Evolutionary conservation across 2,329 filamentous ascomycete genomes (phyloP), one percentile per base, ranked within the genome.

Genomic region (Fusarium caatingaense): DNA sequence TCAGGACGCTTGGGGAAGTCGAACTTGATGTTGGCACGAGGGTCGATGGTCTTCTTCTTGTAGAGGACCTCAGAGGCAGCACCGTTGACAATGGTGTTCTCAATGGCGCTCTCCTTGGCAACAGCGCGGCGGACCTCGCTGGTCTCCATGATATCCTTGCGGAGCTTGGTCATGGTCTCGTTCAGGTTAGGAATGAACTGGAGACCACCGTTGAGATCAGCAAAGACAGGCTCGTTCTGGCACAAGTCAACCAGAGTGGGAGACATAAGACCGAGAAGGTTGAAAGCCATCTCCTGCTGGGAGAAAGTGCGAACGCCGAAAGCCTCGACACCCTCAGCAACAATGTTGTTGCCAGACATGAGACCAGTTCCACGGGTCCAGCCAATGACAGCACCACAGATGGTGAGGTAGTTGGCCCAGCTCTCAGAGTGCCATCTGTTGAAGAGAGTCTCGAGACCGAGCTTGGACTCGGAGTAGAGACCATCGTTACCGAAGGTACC

Each of bases 221-320:
- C 96, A 82, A 96, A 98, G 64, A 99, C 94, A 13, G 96, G 97
- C 83, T 98, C 93, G 46, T 89, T 86, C 84, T 99, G 96, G 86
- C 96, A 99, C 45, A 99, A 88, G 78, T 99, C 94, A 73, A 97
- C 94, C 75, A 99, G 93, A 28, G 91, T 88, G 40, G 96, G 94
- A 2, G 94, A 92, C 96, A 99, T 97, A 56, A 99, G 88, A 73
- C 96, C 95, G 46, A 99, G 89, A 72, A 99, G 83, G 83, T 99
- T 99, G 87, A 99, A 99, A 18, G 96, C 96, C 96, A 99, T 99
- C 82, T 99, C 96, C 80, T 97, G 94, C 83, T 98, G 96, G 12
- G 95, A 98, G 86, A 99, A 99, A 6, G 96, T 99, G 75, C 96
- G 94, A 27, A 98, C 96, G 76, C 96, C 96, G 72, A 97, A 96